Conservation (phyloP, 371 early-diverging fungal genomes). For the Choanephora cucurbitarum region DNA sequence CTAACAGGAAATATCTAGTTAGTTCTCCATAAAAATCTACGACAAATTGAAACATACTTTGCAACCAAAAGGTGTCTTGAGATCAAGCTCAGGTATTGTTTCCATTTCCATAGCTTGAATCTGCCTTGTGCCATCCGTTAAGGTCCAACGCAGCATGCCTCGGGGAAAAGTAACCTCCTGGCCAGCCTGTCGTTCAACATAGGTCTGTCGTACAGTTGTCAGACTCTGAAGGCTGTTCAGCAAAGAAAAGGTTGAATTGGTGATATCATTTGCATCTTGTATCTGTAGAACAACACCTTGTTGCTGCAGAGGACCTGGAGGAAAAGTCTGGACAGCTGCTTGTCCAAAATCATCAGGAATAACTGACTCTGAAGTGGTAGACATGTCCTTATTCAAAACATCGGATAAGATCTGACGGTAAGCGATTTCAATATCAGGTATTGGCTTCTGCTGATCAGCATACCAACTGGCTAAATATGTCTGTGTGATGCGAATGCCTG, state of each 20-base stretch:
- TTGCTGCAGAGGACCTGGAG: slow-evolving; percentile 19
- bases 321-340: slow-evolving; percentile 22
- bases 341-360: slow-evolving; percentile 25
- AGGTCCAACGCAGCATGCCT: slow-evolving; percentile 36
- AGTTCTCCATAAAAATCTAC: too few species aligned
- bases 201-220: slow-evolving; percentile 32
- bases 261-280: slow-evolving; percentile 34
- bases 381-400: slow-evolving; percentile 31
- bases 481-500: slow-evolving; percentile 23
- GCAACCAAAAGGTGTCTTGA: slow-evolving; percentile 45
- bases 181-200: slow-evolving; percentile 19
- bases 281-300: slow-evolving; percentile 40
- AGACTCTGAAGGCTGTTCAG: slow-evolving; percentile 25
- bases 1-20: slow-evolving; percentile 21
- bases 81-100: slow-evolving; percentile 23
- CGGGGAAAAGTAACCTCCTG: slow-evolving; percentile 29
- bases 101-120: slow-evolving; percentile 40
- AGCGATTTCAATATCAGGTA: slow-evolving; percentile 13
- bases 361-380: slow-evolving; percentile 28
- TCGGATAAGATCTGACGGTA: slow-evolving; percentile 22
- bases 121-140: slow-evolving; percentile 39
- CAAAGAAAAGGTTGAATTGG: slow-evolving; percentile 31
- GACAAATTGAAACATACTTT: too few species aligned
- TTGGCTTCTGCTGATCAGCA: neutral
- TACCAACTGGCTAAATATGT: slow-evolving; percentile 29